Conservation (phyloP, 2,329 filamentous ascomycete species). For the Sporothrix phasma region DNA sequence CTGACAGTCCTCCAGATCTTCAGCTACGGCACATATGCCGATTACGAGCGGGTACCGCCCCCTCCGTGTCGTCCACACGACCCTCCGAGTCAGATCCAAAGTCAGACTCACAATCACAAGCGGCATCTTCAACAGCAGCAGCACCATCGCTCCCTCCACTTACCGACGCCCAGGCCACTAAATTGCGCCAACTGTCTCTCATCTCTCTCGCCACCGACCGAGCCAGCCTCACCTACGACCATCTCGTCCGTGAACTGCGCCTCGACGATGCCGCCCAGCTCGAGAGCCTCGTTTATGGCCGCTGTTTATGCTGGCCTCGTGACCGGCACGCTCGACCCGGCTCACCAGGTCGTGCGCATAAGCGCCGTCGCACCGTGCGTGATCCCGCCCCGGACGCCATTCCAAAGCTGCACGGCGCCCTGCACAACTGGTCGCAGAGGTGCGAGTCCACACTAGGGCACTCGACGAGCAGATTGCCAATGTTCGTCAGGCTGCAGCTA, state of each 20-base stretch:
- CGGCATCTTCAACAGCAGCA: neutral
- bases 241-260: conserved; percentile 56
- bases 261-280: conserved; percentile 60
- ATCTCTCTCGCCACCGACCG: conserved; percentile 65
- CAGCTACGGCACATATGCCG: conserved; percentile 78
- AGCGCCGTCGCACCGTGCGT: conserved; percentile 70
- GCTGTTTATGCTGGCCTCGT: conserved; percentile 82
- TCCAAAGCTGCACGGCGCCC: conserved; percentile 53
- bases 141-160: conserved; percentile 52
- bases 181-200: conserved; percentile 85
- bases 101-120: neutral
- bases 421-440: conserved; percentile 67
- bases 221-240: conserved; percentile 60
- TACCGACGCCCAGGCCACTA: conserved; percentile 61
- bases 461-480: conserved; percentile 65
- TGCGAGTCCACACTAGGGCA: conserved; percentile 64
- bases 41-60: conserved; percentile 43
- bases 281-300: conserved; percentile 75
- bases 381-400: conserved; percentile 71
- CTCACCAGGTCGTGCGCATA: conserved; percentile 62
- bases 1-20: conserved; percentile 76
- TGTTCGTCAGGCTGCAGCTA: conserved; percentile 50
- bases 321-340: conserved; percentile 72
- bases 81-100: neutral
- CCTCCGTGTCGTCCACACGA: neutral